Evolutionary conservation across 352 stramenopile species (phyloP), one percentile per base, ranked within the genome.

Genomic region (Globisporangium viniferum): DNA sequence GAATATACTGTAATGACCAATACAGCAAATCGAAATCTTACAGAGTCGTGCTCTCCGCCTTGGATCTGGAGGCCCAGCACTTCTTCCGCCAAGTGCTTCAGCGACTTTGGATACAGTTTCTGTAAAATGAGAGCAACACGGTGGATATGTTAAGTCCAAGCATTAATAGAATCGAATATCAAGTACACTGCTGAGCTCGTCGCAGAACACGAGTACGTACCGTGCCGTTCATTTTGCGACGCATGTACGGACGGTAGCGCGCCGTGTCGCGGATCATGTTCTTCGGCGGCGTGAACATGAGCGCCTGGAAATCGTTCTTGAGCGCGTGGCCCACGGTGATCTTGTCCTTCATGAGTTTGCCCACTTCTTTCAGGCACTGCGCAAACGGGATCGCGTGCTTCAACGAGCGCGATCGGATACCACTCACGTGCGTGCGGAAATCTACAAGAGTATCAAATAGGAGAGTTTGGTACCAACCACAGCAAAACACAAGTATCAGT

Each of bases 21-120:
- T 41, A 14, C 35, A 41, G 35, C 35, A 41, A 41, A 41, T 41
- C 9, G 12, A 8, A 44, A 49, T 73, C 78, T 62, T 72, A 90
- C 88, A n/a, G 88, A 95, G 77, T 95, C 84, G 81, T 95, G 88
- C 76, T 94, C 84, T 65, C 88, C 86, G n/a, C 71, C 81, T 58
- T 95, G 88, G 65, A 94, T 94, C 69, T 85, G 68, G 48, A 76
- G 71, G 36, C 71, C 73, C 41, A 95, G 73, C 12, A 94, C 75
- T 64, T 94, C 86, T 58, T 87, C 73, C 10, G 85, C 73, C 60
- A 95, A 73, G 61, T 91, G 67, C 77, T 92, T 93, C 35, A 95
- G 71, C 54, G 88, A 88, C 72, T 93, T 93, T 4, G 88, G 88
- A 61, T 79, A 92, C 62, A 95, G 63, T 93, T 95, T 95, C 88